phyloP scores from a whole-genome alignment of 1,284 basidiomycete species.

The Melampsora americana region DNA sequence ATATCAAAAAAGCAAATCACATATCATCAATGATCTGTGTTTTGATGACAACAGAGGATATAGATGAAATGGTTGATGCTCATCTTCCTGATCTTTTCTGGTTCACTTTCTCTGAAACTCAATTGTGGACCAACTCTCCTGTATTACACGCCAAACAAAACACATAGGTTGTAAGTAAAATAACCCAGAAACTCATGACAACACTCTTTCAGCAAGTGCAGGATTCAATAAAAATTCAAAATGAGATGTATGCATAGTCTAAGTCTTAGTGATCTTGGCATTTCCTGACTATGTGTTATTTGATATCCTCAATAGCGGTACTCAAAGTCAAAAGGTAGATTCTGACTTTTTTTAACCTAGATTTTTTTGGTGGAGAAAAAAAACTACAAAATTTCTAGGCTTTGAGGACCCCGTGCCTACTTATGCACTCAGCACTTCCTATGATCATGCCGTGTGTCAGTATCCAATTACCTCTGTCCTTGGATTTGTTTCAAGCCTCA shows the following conservation, averaged over 20 bases:
- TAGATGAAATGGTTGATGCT: slow-evolving; percentile 63
- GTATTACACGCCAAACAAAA: not conserved
- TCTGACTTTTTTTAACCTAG: too few relatives aligned
- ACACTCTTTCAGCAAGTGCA: slow-evolving; percentile 88
- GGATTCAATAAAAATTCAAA: slow-evolving; percentile 82
- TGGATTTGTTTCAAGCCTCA: too few relatives aligned
- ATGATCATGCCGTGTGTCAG: too few relatives aligned
- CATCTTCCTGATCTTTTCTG: not conserved
- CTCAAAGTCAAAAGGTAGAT: too few relatives aligned
- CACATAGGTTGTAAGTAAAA: slow-evolving; percentile 61
- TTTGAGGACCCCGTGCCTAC: too few relatives aligned
- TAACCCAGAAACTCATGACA: slow-evolving; percentile 80
- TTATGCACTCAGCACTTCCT: too few relatives aligned
- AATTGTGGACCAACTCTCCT: too few relatives aligned
- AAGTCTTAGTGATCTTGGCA: not conserved
- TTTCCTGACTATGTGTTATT: not conserved
- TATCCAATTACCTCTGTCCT: too few relatives aligned
- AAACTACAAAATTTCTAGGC: too few relatives aligned
- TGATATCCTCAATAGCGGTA: too few relatives aligned
- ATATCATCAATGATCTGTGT: slow-evolving; percentile 72
- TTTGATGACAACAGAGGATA: slow-evolving; percentile 81
- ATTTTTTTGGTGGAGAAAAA: too few relatives aligned
- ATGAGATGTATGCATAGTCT: slow-evolving; percentile 62
- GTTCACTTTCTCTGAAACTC: not conserved
- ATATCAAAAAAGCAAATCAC: slow-evolving; percentile 64